Evolutionary conservation across 768 basidiomycete genomes (phyloP), one percentile per base, ranked within the genome.

Genomic region (Suillus paluster): DNA sequence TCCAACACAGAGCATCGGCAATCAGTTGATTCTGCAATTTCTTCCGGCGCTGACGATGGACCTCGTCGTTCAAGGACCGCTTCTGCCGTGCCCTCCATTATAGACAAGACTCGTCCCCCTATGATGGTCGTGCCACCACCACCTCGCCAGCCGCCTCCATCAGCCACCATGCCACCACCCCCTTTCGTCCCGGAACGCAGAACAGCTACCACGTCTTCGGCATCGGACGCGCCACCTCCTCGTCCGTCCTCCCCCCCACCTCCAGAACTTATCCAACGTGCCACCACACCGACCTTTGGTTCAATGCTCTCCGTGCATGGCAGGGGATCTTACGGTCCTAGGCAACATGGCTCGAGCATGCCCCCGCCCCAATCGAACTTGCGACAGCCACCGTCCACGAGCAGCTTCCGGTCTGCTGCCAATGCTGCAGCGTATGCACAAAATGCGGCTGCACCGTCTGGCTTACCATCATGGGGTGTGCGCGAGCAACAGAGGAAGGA

Each of bases 191-290:
- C 93, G 27, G 91, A 92, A 23, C 82, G 83, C 70, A 85, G 83
- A 66, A 66, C 81, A 50, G 78, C 78, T 27, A 78, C 80, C 5
- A 73, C 73, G 17, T 80, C 83, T 9, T 76, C 75, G 60, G 73
- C 80, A 23, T 79, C 83, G 5, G 89, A 90, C 64, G 74, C 77
- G 6, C 91, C 91, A 12, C 95, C 96, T 0, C 90, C 92, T 33
- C 83, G 96, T 48, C 97, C 97, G 0, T 90, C 88, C 4, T 98
- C 97, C 0, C 96, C 97, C 2, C 96, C 95, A 6, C 97, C 95
- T 19, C 80, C 90, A 19, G 95, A 98, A 60, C 90, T 97, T 70
- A 88, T 97, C 63, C 90, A 94, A 70, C 91, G 96, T 15, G 94
- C 96, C 11, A 93, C 93, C 4, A 94, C 93, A 1, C 93, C 93